Evolutionary conservation across 495 filamentous ascomycete genomes (phyloP), one percentile per base, ranked within the genome.

Genomic region (Umbilicaria muhlenbergii): DNA sequence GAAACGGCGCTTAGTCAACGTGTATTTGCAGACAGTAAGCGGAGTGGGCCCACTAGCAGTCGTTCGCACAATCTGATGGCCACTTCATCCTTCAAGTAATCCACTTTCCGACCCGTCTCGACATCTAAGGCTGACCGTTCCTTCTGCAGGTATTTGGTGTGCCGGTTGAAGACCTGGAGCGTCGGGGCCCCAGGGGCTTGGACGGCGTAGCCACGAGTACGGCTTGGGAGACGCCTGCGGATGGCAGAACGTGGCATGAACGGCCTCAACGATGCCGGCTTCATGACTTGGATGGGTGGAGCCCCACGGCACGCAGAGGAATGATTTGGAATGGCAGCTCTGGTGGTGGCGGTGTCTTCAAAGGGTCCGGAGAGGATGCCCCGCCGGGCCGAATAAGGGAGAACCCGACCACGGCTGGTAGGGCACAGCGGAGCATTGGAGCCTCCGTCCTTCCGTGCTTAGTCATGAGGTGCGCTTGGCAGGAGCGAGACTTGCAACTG

Each of bases 41-140:
- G 39, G 16, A 10, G 34, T 32, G 33, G 31, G 42, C 61, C 43
- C 63, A 92, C 87, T 52, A 94, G 64, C 36, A 99, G 67, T 18
- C 92, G 75, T 50, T 95, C 91, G 53, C 80, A 87, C 28, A 99
- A 68, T 38, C 92, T 75, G 34, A 65, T 65, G 21, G 92, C 89
- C 1, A 94, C 80, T 58, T 95, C 91, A 60, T 95, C 85, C 55
- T 85, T 82, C 41, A 99, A 64, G 58, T 95, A 95, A 60, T 95
- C 92, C 32, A 82, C 78, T 47, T 79, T 73, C 8, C 87, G 70
- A 55, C 86, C 87, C 36, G 62, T 56, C 49, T 85, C 75, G 32
- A 74, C 68, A 58, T 93, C 67, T 31, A 59, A 54, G 5, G 83
- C 87, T 8, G 88, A 80, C 18, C 91, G 77, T 59, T 95, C 86